Evolutionary conservation across 2,329 filamentous ascomycete species (phyloP).

Genomic region (Scytalidium lignicola): DNA sequence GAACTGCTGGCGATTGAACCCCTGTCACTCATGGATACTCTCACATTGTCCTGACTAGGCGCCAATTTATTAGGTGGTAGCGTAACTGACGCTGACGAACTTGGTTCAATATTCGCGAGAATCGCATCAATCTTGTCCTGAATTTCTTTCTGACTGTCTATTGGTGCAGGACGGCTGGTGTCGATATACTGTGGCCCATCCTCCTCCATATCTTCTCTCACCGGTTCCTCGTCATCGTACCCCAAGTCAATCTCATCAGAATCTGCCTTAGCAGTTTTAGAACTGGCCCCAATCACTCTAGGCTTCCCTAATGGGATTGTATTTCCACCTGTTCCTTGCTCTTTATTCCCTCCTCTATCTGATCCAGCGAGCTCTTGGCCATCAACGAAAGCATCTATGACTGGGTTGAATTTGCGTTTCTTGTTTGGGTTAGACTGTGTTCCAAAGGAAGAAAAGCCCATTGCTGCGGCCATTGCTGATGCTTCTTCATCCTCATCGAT

Average conservation of each 20-base stretch:
- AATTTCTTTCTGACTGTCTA: slow-evolving; percentile 29
- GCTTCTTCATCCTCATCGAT: slow-evolving; percentile 29
- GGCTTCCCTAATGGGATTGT: slow-evolving; percentile 23
- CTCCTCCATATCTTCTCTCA: slow-evolving; percentile 5
- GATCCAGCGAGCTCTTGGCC: slow-evolving; percentile 25
- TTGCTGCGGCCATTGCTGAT: slow-evolving; percentile 56
- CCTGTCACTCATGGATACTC: neutral
- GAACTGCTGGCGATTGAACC: slow-evolving; percentile 13
- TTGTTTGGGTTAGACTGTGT: slow-evolving; percentile 48
- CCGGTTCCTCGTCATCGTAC: slow-evolving; percentile 12
- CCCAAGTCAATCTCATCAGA: slow-evolving; percentile 20
- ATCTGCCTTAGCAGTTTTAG: slow-evolving; percentile 5
- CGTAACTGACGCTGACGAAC: slow-evolving; percentile 4
- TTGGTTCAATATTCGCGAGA: slow-evolving; percentile 7
- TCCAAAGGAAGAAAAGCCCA: slow-evolving; percentile 73
- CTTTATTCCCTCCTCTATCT: slow-evolving; percentile 27
- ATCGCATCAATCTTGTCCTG: slow-evolving; percentile 24
- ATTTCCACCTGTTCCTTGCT: slow-evolving; percentile 26
- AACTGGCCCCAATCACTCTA: slow-evolving; percentile 16
- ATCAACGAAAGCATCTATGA: slow-evolving; percentile 44
- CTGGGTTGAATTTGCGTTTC: slow-evolving; percentile 62
- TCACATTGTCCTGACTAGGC: neutral
- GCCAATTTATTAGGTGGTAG: neutral
- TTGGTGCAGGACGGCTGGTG: slow-evolving; percentile 25
- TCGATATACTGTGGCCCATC: slow-evolving; percentile 17